A percentile compares a stretch with the other conserved stretches of the same genome.
These are phyloP conservation scores for Anisodus tanguticus DNA, from an alignment of 257 asterid species.

Conservation along the genomic window DNA sequence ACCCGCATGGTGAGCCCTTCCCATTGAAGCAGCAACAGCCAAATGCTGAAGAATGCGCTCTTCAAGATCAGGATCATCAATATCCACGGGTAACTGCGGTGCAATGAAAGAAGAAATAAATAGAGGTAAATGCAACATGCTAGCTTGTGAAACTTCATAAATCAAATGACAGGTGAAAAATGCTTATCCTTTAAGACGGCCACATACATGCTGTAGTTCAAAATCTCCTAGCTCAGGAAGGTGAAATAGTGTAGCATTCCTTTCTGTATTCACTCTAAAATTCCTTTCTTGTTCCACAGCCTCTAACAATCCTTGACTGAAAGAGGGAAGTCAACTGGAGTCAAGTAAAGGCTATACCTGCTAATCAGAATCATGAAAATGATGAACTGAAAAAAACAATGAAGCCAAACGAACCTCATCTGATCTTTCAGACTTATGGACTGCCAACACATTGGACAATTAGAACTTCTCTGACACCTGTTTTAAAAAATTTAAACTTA, in stretches of 20 bases:
- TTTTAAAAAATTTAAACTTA: conserved; percentile 20
- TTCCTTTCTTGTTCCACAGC: conserved; percentile 80
- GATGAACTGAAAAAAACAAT: conserved; percentile 27
- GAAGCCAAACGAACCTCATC: conserved; percentile 49
- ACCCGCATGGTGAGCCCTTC: conserved; percentile 66
- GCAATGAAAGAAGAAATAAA: conserved; percentile 29
- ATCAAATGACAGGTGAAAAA: conserved; percentile 17
- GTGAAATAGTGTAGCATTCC: conserved; percentile 67
- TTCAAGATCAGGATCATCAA: conserved; percentile 73
- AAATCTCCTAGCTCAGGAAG: conserved; percentile 80
- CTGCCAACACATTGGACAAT: conserved; percentile 99
- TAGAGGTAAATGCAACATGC: conserved; percentile 23
- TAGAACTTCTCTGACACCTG: conserved; percentile 98
- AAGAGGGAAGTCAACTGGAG: conserved; percentile 14
- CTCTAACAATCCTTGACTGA: conserved; percentile 94
- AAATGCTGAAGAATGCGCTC: conserved; percentile 88
- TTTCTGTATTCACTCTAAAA: conserved; percentile 61
- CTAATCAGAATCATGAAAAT: conserved; percentile 1
- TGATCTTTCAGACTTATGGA: conserved; percentile 83
- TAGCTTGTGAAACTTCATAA: neutral
- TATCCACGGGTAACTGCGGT: conserved; percentile 71
- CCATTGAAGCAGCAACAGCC: conserved; percentile 94
- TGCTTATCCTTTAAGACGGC: conserved; percentile 26
- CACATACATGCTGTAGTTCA: conserved; percentile 78
- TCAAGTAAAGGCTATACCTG: neutral